Evolutionary conservation across 2,329 filamentous ascomycete species (phyloP), one percentile per base, ranked within the genome.

Genomic region (Claviceps sp.): DNA sequence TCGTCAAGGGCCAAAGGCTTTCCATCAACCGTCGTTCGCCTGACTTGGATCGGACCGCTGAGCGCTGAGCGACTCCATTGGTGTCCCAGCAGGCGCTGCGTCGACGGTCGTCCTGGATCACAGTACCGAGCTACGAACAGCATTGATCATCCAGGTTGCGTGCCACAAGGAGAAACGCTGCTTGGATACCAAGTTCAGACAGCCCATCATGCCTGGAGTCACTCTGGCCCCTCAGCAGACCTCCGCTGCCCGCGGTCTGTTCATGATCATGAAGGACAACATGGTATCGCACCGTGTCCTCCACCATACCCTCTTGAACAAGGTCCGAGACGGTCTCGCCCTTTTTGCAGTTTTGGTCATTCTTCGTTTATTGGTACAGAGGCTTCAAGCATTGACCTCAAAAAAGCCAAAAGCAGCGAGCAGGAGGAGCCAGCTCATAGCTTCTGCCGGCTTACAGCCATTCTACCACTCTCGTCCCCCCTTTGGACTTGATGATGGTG

Each of bases 341-440:
- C 53, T 67, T 54, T 63, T 70, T 57, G 64, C 64, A 52, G 52
- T 72, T 50, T 56, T 67, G 52, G 52, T 66, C 52, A 63, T 69
- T 55, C 61, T 64, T 52, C 63, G 63, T 34, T 63, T 59, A 55
- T 64, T 63, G 53, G 49, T 61, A 42, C 54, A 57, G 48, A 58
- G 50, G 34, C 47, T 60, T 45, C 61, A 58, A 36, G 34, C 26
- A n/a, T 47, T 48, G 46, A 22, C 22, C 16, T 18, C 41, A 14
- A 47, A 26, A 30, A 49, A 40, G 41, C 20, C 24, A 41, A 4
- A 24, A 37, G 18, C 30, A 40, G 16, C 50, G 16, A 51, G 50
- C 5, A 22, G 16, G 53, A 38, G 51, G 51, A 53, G 53, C 59
- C 48, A 42, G 22, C 26, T 36, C 4, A 49, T 55, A 50, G 51